Evolutionary conservation across 805 yeast genomes (phyloP), one percentile per base, ranked within the genome.

Genomic region (Saturnispora ahearnii): DNA sequence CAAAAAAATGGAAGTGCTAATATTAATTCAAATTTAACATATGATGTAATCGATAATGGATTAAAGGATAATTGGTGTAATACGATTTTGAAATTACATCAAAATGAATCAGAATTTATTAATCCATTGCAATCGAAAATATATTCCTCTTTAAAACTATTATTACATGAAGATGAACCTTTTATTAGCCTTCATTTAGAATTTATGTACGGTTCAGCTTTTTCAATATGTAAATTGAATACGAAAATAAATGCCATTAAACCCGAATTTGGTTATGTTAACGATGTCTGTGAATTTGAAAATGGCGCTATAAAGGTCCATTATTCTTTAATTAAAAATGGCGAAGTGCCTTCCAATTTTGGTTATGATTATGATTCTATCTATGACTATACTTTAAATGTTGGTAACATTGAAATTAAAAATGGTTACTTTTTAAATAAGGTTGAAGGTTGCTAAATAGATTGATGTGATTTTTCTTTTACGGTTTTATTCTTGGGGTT

Each of bases 331-430:
- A 34, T 15, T 2, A 57, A 56, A 46, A 62, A 60, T 15, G 61
- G 56, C 32, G 58, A 53, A 37, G 44, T 59, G 3, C 58, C 59
- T 5, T 60, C 62, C 9, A 54, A 53, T 45, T 53, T 60, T 11
- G 65, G 63, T 5, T 62, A 62, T 40, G 65, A 62, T 42, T 62
- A 52, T 48, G 62, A 59, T 2, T 32, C 49, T 3, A 42, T 57
- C 8, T 58, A 57, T 11, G 52, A 59, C 34, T 62, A 61, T 37
- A 50, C 55, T 28, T 34, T 62, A 10, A 53, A 53, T 5, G 49
- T 62, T 15, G 51, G 54, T 6, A 38, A 49, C 8, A 55, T 62
- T 45, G 43, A 48, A 26, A 48, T 62, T 22, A 57, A 55, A 46
- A 59, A 59, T 41, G 51, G 57, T 21, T 59, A 53, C 41, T 47